Evolutionary conservation across 805 yeast species (phyloP), one percentile per base, ranked within the genome.

Genomic region (Nakazawaea pomicola): DNA sequence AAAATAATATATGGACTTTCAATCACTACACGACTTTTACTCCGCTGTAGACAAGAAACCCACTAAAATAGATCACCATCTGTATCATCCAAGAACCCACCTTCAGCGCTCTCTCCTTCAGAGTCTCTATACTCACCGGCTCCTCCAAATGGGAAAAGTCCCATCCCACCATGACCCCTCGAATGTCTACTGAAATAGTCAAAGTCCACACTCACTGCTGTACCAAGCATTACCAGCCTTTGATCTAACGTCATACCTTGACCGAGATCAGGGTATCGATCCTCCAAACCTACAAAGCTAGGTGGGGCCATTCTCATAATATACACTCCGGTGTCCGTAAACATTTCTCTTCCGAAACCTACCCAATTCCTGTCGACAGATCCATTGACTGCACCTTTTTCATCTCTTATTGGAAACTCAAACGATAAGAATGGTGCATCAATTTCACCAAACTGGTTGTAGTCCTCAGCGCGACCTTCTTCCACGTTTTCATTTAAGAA

Each of bases 101-200:
- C n/a, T n/a, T 24, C 38, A 11, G 15, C 29, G n/a, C 15, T 16
- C 14, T 23, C 40, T 16, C 25, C 24, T 10, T 29, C 24, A 19
- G 25, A 25, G 3, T 33, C 39, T 2, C 38, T n/a, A n/a, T n/a
- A n/a, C n/a, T n/a, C n/a, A n/a, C n/a, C n/a, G n/a, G n/a, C 43
- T 11, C 33, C 51, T 21, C 53, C 56, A 20, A 48, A 49, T 2
- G 49, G 29, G 18, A 53, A 33, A 6, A 72, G 50, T 12, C 80
- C 74, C 21, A 74, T 72, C 15, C 74, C 74, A 16, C 74, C 74
- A 29, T 79, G 70, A 11, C 73, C 71, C 17, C 72, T 70, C 15
- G 91, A 80, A 58, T 90, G 97, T 58, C 98, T 74, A n/a, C 96
- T 86, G 61, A 93, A 93, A 64, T 90, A 93, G 62, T 93, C 99